phyloP scores from a whole-genome alignment of 495 filamentous ascomycete species.

The Aspergillus sparsus region DNA sequence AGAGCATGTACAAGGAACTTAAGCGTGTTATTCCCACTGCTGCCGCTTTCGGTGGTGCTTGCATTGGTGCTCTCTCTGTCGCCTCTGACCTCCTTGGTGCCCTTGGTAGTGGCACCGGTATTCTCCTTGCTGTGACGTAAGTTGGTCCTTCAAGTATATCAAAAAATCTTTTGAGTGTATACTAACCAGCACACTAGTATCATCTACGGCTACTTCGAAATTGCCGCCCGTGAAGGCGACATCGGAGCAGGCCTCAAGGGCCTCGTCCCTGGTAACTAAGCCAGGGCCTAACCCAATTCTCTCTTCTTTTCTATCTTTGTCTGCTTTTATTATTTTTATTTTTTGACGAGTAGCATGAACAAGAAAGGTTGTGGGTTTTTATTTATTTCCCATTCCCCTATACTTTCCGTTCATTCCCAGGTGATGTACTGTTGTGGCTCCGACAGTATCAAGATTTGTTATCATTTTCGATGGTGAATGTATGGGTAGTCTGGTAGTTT shows the following conservation, averaged over 20 bases:
- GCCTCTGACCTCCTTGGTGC: conserved; percentile 94
- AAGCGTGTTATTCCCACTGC: conserved; percentile 99
- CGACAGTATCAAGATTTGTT: conserved; percentile 20
- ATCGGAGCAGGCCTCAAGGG: conserved; percentile 84
- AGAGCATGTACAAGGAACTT: conserved; percentile 99
- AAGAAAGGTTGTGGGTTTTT: conserved; percentile 30
- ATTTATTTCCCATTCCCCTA: conserved; percentile 30
- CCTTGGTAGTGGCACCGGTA: conserved; percentile 95
- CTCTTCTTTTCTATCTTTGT: background rate
- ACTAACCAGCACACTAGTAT: conserved; percentile 59
- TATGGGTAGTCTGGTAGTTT: conserved; percentile 21
- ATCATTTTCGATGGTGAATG: conserved; percentile 16
- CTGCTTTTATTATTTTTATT: conserved; percentile 13
- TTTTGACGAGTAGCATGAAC: conserved; percentile 43
- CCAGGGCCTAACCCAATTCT: conserved; percentile 11
- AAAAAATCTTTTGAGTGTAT: no score
- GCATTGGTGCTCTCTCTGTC: conserved; percentile 96
- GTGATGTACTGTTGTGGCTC: conserved; percentile 30
- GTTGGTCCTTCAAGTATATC: conserved; percentile 42
- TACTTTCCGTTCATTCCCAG: conserved; percentile 32
- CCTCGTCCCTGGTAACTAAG: conserved; percentile 64
- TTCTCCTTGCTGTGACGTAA: conserved; percentile 97
- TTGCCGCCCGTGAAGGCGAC: conserved; percentile 97
- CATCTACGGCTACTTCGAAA: conserved; percentile 99
- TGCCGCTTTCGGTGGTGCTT: conserved; percentile 97